Percentiles rank a stretch among this genome's conserved stretches.
These are phyloP conservation scores for Lecanosticta acicola DNA, from an alignment of 2,329 filamentous ascomycete genomes.

Conservation along the genomic window DNA sequence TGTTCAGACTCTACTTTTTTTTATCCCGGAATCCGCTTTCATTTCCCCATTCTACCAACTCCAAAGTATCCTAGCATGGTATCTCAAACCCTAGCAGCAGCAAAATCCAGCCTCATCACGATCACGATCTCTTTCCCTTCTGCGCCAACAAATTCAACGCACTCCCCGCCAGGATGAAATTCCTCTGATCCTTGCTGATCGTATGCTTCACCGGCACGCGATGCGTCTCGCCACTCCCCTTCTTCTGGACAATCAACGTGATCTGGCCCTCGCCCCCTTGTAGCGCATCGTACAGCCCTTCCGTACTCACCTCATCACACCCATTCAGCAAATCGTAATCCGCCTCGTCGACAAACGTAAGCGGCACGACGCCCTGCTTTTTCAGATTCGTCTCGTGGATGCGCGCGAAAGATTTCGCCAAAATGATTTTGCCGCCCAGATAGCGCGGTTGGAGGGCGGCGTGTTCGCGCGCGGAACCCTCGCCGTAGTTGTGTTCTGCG, in stretches of 20 bases:
- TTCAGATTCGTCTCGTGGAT: conserved; percentile 96
- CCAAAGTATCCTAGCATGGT: background rate
- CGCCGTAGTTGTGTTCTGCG: conserved; percentile 95
- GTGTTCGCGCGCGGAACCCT: conserved; percentile 83
- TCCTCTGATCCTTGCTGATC: conserved; percentile 81
- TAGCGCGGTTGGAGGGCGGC: conserved; percentile 87
- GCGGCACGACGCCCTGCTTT: conserved; percentile 93
- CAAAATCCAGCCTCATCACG: no score
- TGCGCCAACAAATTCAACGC: conserved; percentile 81
- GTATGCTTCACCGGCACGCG: conserved; percentile 77
- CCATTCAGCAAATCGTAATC: conserved; percentile 83
- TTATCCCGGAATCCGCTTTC: no score
- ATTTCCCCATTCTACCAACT: background rate
- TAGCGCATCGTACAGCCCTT: conserved; percentile 79
- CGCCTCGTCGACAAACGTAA: conserved; percentile 81
- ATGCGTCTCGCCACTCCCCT: conserved; percentile 55
- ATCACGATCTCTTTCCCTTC: conserved; percentile 42
- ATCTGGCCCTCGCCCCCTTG: conserved; percentile 73
- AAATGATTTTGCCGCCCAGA: conserved; percentile 75
- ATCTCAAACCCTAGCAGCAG: background rate
- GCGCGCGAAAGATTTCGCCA: conserved; percentile 80
- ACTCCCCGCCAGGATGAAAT: conserved; percentile 87
- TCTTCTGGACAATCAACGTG: conserved; percentile 50
- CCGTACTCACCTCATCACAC: conserved; percentile 75
- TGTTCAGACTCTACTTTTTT: no score